Base-by-base conservation (phyloP, 1,284 basidiomycete genomes). In the Pseudomicrostroma phylloplanum region DNA sequence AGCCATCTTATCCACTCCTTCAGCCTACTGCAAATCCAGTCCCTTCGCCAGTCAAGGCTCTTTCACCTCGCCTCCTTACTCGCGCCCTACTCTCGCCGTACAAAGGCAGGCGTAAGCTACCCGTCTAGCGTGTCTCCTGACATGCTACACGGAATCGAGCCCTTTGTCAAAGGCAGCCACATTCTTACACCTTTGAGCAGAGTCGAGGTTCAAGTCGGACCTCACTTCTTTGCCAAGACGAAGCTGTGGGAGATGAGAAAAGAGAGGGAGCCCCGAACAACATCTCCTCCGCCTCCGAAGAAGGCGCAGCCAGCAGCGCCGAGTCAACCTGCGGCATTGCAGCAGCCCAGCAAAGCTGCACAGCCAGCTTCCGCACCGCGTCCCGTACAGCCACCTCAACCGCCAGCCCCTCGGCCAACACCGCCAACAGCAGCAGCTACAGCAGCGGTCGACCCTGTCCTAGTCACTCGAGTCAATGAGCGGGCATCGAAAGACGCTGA, bases 31-130 rank as follows among this genome's bases (percentile, higher is more conserved):
- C 43, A 48, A 48, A 65, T 70, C 8, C 77, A 78, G 59, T 73
- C 75, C 9, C 62, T 78, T 26, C 71, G 77, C 11, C 77, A 78
- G 55, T 74, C 73, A 6, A 69, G 77, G 12, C 72, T 78, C 57
- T 69, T 72, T 55, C 73, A 78, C 57, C 72, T 78, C 54, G 71
- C 76, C 1, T 67, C 70, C 39, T 62, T 78, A 2, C 66, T 78
- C 4, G 70, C 74, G 12, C 73, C 70, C 0, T 76, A 71, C 66
- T 64, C 60, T 46, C 58, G 40, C 42, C 58, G 51, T 6, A 25
- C 51, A 15, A 67, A 67, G 26, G 63, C 70, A 0, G 73, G 72
- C 51, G 66, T 67, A 59, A 65, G 69, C 59, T 74, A 68, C 43
- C 71, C 68, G 7, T 67, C 69, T 46, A 63, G 63, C 6, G 64